Base-by-base conservation (phyloP, 306 rosid genomes). In the Dalbergia cochinchinensis region DNA sequence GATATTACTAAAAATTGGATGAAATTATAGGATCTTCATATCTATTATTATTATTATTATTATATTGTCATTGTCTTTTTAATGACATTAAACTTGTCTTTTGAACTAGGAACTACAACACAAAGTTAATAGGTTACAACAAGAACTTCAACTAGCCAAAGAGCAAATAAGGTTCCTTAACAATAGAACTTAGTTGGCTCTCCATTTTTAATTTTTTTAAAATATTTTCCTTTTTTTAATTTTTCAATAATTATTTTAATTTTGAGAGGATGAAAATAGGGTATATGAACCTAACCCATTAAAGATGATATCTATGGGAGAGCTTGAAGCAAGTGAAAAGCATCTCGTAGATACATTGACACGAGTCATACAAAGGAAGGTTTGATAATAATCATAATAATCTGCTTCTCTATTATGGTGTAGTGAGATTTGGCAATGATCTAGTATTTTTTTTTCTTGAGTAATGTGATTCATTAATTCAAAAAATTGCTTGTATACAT, bases 331-430 rank as follows among this genome's bases (percentile, higher is more conserved):
- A 7, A 67, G 86, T 0, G 97, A 92, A 85, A 89, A 94, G 69
- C 76, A 80, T 42, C 86, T 94, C 0, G 42, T 88, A 26, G 97
- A 94, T 61, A 87, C 85, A 4, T 72, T 94, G 77, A 19, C 97
- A 8, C 87, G 87, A 26, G 91, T 94, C 33, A 85, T 89, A 57
- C 92, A 91, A 11, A 91, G 91, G 79, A 94, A 94, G 97, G 98
- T 92, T 69, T 22, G 14, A 41, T 81, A 31, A 44, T 65, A 47
- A 47, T 47, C 10, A 26, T 57, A 33, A 41, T 18, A 42, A 34
- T 42, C 4, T 14, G 41, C n/a, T 6, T 44, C 22, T 78, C 45
- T 14, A 8, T n/a, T 10, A 5, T 19, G 39, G 18, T 73, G 4
- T 53, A 10, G 7, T 47, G 18, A 31, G 15, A 9, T n/a, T n/a